phyloP scores from a whole-genome alignment of 2,329 filamentous ascomycete species.

The Zasmidium angulare region DNA sequence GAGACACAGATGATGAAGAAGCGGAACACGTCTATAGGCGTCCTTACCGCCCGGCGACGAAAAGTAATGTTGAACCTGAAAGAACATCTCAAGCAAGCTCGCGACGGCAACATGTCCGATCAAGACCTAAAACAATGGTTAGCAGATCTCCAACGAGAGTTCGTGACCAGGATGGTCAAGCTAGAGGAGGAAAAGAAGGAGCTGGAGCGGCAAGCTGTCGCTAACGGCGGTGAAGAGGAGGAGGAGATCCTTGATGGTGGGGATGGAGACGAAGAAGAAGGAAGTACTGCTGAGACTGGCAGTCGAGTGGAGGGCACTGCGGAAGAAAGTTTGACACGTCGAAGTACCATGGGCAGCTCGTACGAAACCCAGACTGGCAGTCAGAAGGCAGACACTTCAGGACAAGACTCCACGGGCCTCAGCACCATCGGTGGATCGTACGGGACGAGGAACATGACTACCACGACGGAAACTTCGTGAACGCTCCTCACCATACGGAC shows the following conservation, averaged over 20 bases:
- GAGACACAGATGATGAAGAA: constrained; percentile 58
- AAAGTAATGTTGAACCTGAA: constrained; percentile 72
- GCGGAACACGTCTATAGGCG: constrained; percentile 58
- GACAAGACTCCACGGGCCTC: not conserved
- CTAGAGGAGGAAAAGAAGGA: constrained; percentile 53
- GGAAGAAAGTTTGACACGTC: no score
- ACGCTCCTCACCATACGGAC: no score
- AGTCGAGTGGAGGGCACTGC: no score
- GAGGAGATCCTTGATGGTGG: not conserved
- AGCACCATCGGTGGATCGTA: not conserved
- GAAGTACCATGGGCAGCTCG: no score
- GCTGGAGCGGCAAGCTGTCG: not conserved
- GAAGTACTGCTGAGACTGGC: no score
- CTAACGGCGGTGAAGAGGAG: constrained; percentile 6
- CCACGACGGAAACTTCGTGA: not conserved
- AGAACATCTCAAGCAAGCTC: constrained; percentile 70
- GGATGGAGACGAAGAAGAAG: no score
- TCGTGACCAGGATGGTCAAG: constrained; percentile 67
- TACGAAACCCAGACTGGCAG: not conserved
- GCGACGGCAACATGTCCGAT: constrained; percentile 64
- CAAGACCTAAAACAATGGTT: constrained; percentile 65
- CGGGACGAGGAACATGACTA: not conserved
- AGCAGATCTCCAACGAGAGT: constrained; percentile 69
- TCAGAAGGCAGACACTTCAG: not conserved
- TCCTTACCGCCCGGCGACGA: constrained; percentile 62